Percentiles rank a stretch among this genome's conserved stretches.
phyloP scores from a whole-genome alignment of 2,329 filamentous ascomycete species.

The Alternaria sp. region DNA sequence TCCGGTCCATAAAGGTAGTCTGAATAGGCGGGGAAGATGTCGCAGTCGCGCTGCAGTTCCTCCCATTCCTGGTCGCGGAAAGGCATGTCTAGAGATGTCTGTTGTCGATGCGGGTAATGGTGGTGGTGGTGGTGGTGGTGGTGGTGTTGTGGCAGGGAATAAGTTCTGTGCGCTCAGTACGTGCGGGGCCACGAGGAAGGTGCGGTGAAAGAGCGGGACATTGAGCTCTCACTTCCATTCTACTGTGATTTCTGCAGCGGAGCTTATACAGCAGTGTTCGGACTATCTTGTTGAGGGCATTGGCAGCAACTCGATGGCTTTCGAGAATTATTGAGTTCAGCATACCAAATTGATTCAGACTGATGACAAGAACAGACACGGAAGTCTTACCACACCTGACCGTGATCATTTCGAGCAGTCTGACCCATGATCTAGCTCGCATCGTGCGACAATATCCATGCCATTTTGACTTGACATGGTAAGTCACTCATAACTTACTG shows the following conservation, averaged over 20 bases:
- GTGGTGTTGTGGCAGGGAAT: not conserved
- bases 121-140: not conserved
- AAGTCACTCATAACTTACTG: not conserved
- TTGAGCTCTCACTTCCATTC: not conserved
- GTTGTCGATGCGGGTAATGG: not conserved
- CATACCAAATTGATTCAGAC: not conserved
- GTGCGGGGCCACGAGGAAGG: not conserved
- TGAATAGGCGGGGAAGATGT: constrained; percentile 32
- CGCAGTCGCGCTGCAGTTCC: constrained; percentile 27
- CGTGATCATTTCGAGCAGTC: not conserved
- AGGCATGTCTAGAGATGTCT: constrained; percentile 18
- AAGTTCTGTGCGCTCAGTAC: not conserved
- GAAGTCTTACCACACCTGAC: not conserved
- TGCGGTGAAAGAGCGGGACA: constrained; percentile 3
- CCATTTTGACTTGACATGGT: not conserved
- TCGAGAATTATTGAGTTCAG: not conserved
- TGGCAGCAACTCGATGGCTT: not conserved
- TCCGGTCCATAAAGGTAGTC: constrained; percentile 33
- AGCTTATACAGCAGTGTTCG: not conserved
- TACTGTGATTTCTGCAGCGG: not conserved
- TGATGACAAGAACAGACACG: not conserved
- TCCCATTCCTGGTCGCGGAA: constrained; percentile 28
- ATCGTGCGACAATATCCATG: not conserved
- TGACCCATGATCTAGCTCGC: not conserved
- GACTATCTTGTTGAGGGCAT: not conserved